Base-by-base conservation (phyloP, 208 protist species). In the Trypanosoma lewisi region DNA sequence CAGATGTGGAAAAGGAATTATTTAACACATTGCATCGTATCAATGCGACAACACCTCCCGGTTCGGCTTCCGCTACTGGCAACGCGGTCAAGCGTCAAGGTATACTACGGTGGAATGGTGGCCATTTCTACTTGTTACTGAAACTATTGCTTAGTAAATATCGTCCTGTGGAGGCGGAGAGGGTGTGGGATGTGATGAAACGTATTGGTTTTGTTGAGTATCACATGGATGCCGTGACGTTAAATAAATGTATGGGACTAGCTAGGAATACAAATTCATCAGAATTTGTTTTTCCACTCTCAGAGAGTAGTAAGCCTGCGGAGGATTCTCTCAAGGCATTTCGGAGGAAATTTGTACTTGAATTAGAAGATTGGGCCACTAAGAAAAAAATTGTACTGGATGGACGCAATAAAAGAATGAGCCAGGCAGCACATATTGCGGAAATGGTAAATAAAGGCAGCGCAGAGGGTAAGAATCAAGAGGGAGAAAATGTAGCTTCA, bases 171-270 rank as follows among this genome's bases (percentile, higher is more conserved):
- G 81, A 92, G 63, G 63, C 79, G 36, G 65, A 72, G 49, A 52
- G 63, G 8, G 83, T 92, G 51, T 95, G 85, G 83, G 52, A 47
- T 28, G 83, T 89, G 12, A 82, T 91, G 73, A 80, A 82, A 62
- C 53, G 69, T 6, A 87, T 79, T 56, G 88, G 88, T 12, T 83
- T 89, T 58, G 58, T 83, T 4, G 74, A 87, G 14, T 80, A 76
- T 67, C 77, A 78, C 17, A 66, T 95, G 60, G 66, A 91, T 30
- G 67, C 69, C 48, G 72, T 56, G 2, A 83, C 73, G n/a, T 52
- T 81, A 11, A 92, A 92, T 55, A 19, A 69, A 6, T 58, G 87
- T 25, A 82, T 92, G 33, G 37, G 64, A n/a, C 59, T 91, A 31
- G 56, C 82, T 19, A 80, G 45, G 2, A 50, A 41, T 8, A 53